Base-by-base conservation (phyloP, 495 filamentous ascomycete species). In the Xylaria curta region DNA sequence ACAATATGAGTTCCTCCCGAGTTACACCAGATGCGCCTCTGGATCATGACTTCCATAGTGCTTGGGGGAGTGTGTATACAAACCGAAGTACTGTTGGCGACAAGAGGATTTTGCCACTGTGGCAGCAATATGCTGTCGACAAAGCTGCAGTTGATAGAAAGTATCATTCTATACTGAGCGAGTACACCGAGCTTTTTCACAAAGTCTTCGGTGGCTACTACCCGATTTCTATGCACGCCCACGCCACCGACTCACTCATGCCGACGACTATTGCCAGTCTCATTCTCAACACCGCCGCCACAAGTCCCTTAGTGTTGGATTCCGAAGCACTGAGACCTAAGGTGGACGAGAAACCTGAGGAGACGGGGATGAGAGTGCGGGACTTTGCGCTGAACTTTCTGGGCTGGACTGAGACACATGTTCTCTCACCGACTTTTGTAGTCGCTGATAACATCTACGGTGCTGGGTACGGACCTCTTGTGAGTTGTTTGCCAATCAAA, bases 191-290 rank as follows among this genome's bases (percentile, higher is more conserved):
- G 13, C 65, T 72, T 28, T 72, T 72, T 24, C 15, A 36, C 36
- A 46, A 56, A 7, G 65, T 69, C 33, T 72, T 72, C 28, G 19
- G 62, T 26, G 65, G 58, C 8, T 72, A 72, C 46, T 69, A 72
- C 56, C 71, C 65, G 1, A 72, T 72, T 58, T 72, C 71, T 24
- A 63, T 72, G 71, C 71, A 68, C 31, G 64, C 71, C 40, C 71
- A 72, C 36, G 71, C 71, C 33, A 67, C 65, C 10, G 65, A 67
- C 21, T 54, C 65, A 19, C 47, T 56, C 36, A 54, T 38, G 42
- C 65, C 65, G n/a, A 67, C 65, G 42, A 67, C 65, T 5, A 67
- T 67, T 44, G 65, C 65, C 33, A 67, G 65, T 8, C 65, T 67
- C 49, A 67, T 67, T n/a, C 65, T 56, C 47, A 67, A 67, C 9